These are phyloP conservation scores for Apiospora phragmitis DNA, from an alignment of 2,329 filamentous ascomycete genomes.

Conservation along the genomic window DNA sequence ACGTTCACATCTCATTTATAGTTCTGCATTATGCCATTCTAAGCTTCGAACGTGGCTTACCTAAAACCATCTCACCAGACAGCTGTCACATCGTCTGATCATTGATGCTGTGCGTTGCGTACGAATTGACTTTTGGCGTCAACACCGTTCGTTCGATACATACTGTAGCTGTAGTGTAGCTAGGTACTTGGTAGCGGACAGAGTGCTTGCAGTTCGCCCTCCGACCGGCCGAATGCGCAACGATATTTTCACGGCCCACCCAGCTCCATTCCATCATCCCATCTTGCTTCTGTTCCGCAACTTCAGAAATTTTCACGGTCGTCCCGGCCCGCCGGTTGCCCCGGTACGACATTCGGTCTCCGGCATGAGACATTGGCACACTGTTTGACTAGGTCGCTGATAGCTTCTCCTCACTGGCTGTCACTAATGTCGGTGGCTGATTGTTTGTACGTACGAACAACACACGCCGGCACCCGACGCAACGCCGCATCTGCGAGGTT, in stretches of 20 bases:
- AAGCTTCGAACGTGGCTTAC: not conserved
- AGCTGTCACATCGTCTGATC: slow-evolving; percentile 5
- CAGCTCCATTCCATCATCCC: slow-evolving; percentile 5
- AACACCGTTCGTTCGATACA: not conserved
- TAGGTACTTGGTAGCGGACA: not conserved
- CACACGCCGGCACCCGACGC: not conserved
- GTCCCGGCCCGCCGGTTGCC: slow-evolving; percentile 5
- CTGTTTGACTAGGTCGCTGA: not conserved
- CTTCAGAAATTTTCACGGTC: slow-evolving; percentile 5
- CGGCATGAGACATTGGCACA: not conserved
- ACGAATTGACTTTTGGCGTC: slow-evolving; percentile 1
- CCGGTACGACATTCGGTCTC: not conserved
- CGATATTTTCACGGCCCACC: not conserved
- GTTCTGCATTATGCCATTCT: not conserved
- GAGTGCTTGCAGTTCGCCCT: not conserved
- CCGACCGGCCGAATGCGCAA: not conserved
- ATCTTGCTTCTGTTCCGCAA: slow-evolving; percentile 6
- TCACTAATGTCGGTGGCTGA: not conserved
- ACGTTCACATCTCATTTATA: not conserved
- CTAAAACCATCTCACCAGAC: not conserved
- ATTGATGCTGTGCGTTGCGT: slow-evolving; percentile 1
- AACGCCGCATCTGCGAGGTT: not conserved
- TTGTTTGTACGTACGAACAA: not conserved
- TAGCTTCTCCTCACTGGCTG: not conserved
- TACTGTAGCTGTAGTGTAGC: not conserved